Evolutionary conservation across 805 yeast genomes (phyloP).

Genomic region (Ogataea ganodermae): DNA sequence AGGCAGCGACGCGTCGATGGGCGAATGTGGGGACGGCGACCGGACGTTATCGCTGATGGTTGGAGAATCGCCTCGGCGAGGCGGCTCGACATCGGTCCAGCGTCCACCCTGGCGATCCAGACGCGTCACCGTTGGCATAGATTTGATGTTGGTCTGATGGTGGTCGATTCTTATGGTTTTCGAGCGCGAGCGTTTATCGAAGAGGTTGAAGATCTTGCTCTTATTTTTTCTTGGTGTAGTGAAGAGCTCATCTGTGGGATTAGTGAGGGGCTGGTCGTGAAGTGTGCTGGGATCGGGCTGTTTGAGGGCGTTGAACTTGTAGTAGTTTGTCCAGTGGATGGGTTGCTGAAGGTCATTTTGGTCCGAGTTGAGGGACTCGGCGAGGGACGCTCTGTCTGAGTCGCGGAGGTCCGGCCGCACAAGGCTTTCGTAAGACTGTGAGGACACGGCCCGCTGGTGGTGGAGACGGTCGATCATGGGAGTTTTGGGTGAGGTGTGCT

Average conservation of each 20-base stretch:
- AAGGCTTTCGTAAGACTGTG: slow-evolving; percentile 2
- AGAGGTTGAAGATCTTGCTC: slow-evolving; percentile 11
- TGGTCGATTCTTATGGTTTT: slow-evolving; percentile 12
- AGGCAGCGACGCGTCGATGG: background rate
- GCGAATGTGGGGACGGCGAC: background rate
- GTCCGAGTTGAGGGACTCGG: background rate
- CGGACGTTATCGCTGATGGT: background rate
- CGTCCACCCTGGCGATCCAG: slow-evolving; percentile 23
- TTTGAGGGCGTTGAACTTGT: slow-evolving; percentile 11
- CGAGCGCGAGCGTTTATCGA: slow-evolving; percentile 7
- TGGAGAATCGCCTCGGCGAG: background rate
- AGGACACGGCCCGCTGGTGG: background rate
- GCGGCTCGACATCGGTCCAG: slow-evolving; percentile 19
- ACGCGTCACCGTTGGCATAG: slow-evolving; percentile 30
- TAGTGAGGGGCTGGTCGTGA: background rate
- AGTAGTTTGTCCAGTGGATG: slow-evolving; percentile 7
- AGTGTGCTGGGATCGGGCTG: background rate
- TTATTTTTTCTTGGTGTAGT: slow-evolving; percentile 9
- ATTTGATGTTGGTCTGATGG: slow-evolving; percentile 19
- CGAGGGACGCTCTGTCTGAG: background rate
- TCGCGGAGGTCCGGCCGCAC: background rate
- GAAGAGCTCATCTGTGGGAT: slow-evolving; percentile 14
- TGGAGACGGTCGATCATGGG: background rate
- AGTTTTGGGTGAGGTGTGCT: background rate
- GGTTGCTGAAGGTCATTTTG: background rate